phyloP scores from a whole-genome alignment of 225 moss, liverwort and hornwort genomes.

The Polytrichum formosum region DNA sequence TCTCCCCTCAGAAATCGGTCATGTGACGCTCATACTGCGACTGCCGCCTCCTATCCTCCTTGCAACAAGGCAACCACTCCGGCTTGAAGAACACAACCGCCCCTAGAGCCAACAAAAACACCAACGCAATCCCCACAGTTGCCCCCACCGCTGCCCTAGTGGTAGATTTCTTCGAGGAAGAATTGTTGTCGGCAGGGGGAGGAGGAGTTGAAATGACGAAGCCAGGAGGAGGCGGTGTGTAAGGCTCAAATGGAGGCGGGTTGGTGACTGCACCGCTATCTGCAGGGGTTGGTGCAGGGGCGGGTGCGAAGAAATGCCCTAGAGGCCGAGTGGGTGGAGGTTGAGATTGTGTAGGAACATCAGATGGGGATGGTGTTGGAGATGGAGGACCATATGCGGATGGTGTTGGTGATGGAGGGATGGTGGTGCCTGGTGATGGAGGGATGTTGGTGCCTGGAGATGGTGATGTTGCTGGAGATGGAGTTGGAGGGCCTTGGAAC shows the following conservation, averaged over 20 bases:
- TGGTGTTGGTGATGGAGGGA: no score
- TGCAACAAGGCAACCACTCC: slow-evolving; percentile 48
- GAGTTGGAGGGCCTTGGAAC: no score
- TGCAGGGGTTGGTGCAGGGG: neutral
- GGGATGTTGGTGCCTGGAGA: no score
- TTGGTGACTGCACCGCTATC: slow-evolving; percentile 3
- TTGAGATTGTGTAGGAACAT: no score
- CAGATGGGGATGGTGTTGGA: no score
- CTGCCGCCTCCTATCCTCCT: slow-evolving; percentile 27
- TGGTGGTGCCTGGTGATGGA: no score
- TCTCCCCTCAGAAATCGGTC: slow-evolving; percentile 29
- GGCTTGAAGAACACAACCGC: slow-evolving; percentile 40
- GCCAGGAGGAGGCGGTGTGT: slow-evolving; percentile 11
- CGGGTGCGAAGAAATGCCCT: no score
- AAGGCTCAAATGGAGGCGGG: slow-evolving; percentile 10
- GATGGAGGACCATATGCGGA: no score
- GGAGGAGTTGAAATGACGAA: slow-evolving; percentile 6
- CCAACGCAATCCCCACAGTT: slow-evolving; percentile 24
- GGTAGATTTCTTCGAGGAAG: slow-evolving; percentile 28
- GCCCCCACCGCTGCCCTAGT: slow-evolving; percentile 39
- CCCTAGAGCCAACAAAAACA: slow-evolving; percentile 23
- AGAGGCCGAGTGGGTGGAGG: no score
- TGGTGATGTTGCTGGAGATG: no score
- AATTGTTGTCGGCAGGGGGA: slow-evolving; percentile 1
- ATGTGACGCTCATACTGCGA: slow-evolving; percentile 34